Conservation (phyloP, 2,329 filamentous ascomycete genomes). For the Calonectria crousiana region DNA sequence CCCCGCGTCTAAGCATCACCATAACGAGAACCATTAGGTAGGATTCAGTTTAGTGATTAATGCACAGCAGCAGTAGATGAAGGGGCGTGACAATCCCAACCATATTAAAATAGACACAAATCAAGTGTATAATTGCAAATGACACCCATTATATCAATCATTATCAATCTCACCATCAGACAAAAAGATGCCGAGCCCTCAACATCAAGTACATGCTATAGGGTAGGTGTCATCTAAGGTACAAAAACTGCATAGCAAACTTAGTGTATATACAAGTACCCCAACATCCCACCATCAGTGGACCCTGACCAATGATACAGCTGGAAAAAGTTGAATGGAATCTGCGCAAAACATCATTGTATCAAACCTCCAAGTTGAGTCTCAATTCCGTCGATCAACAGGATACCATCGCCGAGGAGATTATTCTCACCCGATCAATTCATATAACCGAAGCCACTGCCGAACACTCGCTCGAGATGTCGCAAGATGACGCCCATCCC, state of each 20-base stretch:
- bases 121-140: background rate
- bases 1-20: too few relatives aligned
- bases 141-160: background rate
- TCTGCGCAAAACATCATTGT: conserved; percentile 2
- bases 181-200: background rate
- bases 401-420: background rate
- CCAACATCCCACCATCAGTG: background rate
- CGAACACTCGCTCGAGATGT: conserved; percentile 37
- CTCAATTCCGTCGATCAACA: conserved; percentile 3
- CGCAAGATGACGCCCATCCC: conserved; percentile 42
- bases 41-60: fast-evolving
- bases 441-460: background rate
- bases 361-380: background rate
- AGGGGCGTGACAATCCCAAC: background rate
- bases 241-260: background rate
- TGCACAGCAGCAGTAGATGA: background rate
- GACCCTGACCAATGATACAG: background rate
- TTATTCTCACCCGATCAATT: background rate
- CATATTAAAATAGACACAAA: background rate
- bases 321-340: conserved; percentile 19
- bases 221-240: background rate
- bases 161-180: background rate
- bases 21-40: too few relatives aligned
- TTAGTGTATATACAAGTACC: background rate
- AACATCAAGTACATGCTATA: background rate